Evolutionary conservation across 1,139 yeast species (phyloP), one percentile per base, ranked within the genome.

Genomic region (Scheffersomyces illinoinensis): DNA sequence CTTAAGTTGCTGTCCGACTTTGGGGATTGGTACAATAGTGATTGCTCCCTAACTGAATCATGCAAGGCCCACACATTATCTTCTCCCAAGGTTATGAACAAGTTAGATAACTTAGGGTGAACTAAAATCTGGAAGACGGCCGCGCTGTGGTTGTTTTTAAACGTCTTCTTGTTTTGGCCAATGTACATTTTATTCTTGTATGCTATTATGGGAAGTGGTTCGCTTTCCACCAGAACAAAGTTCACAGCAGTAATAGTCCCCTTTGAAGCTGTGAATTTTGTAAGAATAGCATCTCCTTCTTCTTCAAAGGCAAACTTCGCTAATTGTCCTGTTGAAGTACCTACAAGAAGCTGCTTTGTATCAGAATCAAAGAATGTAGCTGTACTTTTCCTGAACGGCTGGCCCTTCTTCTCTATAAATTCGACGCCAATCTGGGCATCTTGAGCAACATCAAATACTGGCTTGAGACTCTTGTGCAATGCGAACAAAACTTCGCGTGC

Each of bases 381-480:
- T 3, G 63, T 59, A 12, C 59, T 59, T 26, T 69, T 64, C 24
- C 68, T 66, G 50, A 70, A 62, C n/a, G 66, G 66, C 53, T 60
- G 63, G 20, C 58, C 59, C 39, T 53, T 60, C 8, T 55, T 62
- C 20, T 52, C 39, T 4, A 24, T 54, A 19, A 53, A 57, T 19
- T 59, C 58, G 18, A 69, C 56, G 3, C 59, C 21, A 5, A 71
- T 47, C 5, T 56, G 50, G 48, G 59, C 56, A 7, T 68, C 72
- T 12, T 71, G 63, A 1, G 56, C 55, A 14, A 74, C 63, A 0
- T 78, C 73, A n/a, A 76, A 68, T 17, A 74, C 67, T 4, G 74
- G 69, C 61, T 83, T 84, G 56, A 73, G 72, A 2, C 80, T 66
- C 62, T 82, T 83, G 64, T 84, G 87, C 5, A 76, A 52, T 33